A percentile compares a stretch with the other conserved stretches of the same genome.
Evolutionary conservation across 2,329 filamentous ascomycete species (phyloP).

Genomic region (Penicillium sp.): DNA sequence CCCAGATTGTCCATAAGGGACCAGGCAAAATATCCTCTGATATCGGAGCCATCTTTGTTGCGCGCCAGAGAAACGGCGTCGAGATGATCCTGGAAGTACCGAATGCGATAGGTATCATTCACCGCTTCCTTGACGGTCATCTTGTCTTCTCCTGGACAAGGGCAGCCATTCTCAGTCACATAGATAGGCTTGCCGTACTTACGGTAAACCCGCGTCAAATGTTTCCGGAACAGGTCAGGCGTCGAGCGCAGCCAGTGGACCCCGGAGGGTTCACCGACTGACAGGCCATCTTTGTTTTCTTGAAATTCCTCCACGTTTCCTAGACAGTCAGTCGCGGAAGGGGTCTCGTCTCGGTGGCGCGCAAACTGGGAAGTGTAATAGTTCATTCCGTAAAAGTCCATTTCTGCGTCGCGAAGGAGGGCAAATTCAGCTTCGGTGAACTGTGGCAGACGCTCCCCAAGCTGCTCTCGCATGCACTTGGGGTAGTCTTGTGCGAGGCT

Average conservation of each 20-base stretch:
- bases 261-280: slow-evolving; percentile 25
- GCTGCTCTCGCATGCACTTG: slow-evolving; percentile 22
- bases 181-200: slow-evolving; percentile 28
- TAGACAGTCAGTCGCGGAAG: slow-evolving; percentile 24
- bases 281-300: slow-evolving; percentile 23
- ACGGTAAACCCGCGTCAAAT: slow-evolving; percentile 26
- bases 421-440: slow-evolving; percentile 22
- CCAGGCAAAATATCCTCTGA: slow-evolving; percentile 38
- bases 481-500: slow-evolving; percentile 26
- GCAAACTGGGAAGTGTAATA: slow-evolving; percentile 31
- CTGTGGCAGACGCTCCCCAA: slow-evolving; percentile 24
- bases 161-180: slow-evolving; percentile 36
- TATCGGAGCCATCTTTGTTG: slow-evolving; percentile 23
- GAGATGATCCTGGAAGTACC: slow-evolving; percentile 44
- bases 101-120: slow-evolving; percentile 39
- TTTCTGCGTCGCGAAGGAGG: slow-evolving; percentile 21
- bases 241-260: slow-evolving; percentile 17
- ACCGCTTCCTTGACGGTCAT: slow-evolving; percentile 41
- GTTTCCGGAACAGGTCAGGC: slow-evolving; percentile 26
- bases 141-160: slow-evolving; percentile 34
- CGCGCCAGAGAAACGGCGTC: slow-evolving; percentile 38
- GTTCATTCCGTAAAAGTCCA: slow-evolving; percentile 33
- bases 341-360: slow-evolving; percentile 20
- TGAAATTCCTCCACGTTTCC: slow-evolving; percentile 27
- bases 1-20: slow-evolving; percentile 37